Base-by-base conservation (phyloP, 176 grass and related monocot genomes). In the Alopecurus myosuroides region DNA sequence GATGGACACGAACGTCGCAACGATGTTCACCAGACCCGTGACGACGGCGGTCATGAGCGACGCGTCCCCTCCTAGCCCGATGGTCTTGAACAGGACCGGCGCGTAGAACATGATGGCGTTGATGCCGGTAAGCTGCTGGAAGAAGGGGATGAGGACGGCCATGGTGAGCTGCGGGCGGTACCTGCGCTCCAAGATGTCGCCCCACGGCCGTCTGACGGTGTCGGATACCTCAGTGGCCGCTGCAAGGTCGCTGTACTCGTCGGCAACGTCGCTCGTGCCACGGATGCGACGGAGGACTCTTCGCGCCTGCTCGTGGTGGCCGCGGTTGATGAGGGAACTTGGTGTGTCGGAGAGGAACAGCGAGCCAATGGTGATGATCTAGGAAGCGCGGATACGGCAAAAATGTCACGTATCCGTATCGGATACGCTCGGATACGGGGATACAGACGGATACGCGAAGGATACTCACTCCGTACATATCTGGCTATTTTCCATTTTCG, bases 61-160 rank as follows among this genome's bases (percentile, higher is more conserved):
- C 5, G 85, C 85, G 55, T 86, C 77, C 77, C 85, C 0, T 57
- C 68, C 67, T 74, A 70, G 17, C 77, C 84, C 30, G 84, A 84
- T 87, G 77, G 88, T 90, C 88, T 90, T 86, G 84, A 86, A 93
- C 25, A 93, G 83, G 20, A 90, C 91, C 2, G 91, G 88, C 19
- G 91, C 91, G 36, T 93, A 93, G 77, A 93, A 90, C 91, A 93
- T 93, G 66, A 93, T 93, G 14, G 80, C 91, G 70, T 93, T 93
- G 72, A 93, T 93, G 11, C 91, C 88, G 0, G 88, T 93, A 7
- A 93, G 89, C 48, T 93, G 88, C 36, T 90, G 88, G 83, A 89
- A 89, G 83, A 89, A 90, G 25, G 87, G 87, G 91, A 89, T 87
- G 29, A 40, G 12, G 12, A 85, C 34, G 2, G 72, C 83, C 83